Evolutionary conservation across 2,329 filamentous ascomycete species (phyloP), one percentile per base, ranked within the genome.

Genomic region (Xylaria sp.): DNA sequence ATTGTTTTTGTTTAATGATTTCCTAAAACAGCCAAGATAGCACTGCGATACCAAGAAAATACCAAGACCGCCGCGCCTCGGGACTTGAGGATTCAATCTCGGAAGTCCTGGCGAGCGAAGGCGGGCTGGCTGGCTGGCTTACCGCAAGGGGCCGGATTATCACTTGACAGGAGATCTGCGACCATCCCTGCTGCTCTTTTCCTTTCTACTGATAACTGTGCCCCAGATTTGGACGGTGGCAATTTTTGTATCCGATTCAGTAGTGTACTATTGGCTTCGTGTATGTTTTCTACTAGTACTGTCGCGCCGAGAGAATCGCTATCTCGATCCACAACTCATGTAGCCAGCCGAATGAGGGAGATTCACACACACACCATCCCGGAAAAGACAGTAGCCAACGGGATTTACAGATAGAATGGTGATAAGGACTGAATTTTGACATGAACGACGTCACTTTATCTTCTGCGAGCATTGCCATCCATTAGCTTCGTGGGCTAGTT

Each of bases 21-120:
- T 31, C 9, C 28, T 9, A 5, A 31, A 31, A 31, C 28, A 9
- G 28, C 4, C 28, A 9, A 31, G 28, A 31, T 31, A n/a, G 23
- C 58, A 43, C 56, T 37, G 52, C 4, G 46, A 53, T 58, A 58
- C 60, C 60, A 62, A 62, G 60, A 50, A 47, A 59, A 62, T 62
- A 62, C 60, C 60, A 62, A 62, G 60, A 53, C n/a, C 46, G 53
- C 53, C 17, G 49, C 33, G 49, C 42, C 49, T 50, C 60, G 60
- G 60, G 54, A 62, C 49, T 59, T 57, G 33, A 31, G 47, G 38
- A 25, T 42, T 42, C 50, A 46, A 55, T 57, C 47, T 46, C 47
- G 59, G 59, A 57, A 38, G 43, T 51, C 28, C 25, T 31, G 45
- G 14, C 45, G n/a, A 46, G 46, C 46, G n/a, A n/a, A n/a, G n/a